Conservation (phyloP, 2,329 filamentous ascomycete species). For the Aspergillus novofumigatus region DNA sequence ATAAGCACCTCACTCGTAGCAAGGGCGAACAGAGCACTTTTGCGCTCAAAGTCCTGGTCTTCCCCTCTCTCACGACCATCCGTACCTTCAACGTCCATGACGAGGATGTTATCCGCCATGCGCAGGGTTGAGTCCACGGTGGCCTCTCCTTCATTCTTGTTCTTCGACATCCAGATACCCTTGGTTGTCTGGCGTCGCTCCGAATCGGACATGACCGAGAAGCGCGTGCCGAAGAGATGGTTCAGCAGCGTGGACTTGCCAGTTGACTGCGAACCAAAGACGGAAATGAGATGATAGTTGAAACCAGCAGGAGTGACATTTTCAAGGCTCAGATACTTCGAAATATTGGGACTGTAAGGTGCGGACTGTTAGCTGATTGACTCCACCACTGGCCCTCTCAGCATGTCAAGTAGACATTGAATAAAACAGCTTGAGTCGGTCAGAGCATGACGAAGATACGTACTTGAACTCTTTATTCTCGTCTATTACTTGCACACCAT, state of each 20-base stretch:
- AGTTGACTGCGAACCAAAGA: constrained; percentile 97
- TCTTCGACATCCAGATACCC: constrained; percentile 99
- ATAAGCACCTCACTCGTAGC: constrained; percentile 97
- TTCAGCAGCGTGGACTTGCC: constrained; percentile 97
- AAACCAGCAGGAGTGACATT: constrained; percentile 84
- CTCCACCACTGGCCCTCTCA: background rate
- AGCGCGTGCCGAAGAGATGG: constrained; percentile 89
- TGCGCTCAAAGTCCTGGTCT: constrained; percentile 98
- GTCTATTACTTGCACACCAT: constrained; percentile 96
- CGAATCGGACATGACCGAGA: constrained; percentile 95
- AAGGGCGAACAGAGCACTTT: constrained; percentile 93
- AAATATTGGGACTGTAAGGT: constrained; percentile 63
- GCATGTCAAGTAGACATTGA: constrained; percentile 9
- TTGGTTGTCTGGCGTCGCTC: constrained; percentile 96
- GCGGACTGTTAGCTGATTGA: constrained; percentile 8
- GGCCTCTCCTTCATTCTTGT: constrained; percentile 60
- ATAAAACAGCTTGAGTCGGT: background rate
- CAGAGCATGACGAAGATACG: constrained; percentile 25
- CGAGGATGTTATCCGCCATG: constrained; percentile 97
- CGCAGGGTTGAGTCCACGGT: constrained; percentile 40
- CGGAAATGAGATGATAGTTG: constrained; percentile 98
- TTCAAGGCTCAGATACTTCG: constrained; percentile 74
- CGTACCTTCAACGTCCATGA: constrained; percentile 99
- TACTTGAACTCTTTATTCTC: constrained; percentile 97
- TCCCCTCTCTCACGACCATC: constrained; percentile 94